Conservation (phyloP, 2,329 filamentous ascomycete species). For the Rutstroemia sp. region DNA sequence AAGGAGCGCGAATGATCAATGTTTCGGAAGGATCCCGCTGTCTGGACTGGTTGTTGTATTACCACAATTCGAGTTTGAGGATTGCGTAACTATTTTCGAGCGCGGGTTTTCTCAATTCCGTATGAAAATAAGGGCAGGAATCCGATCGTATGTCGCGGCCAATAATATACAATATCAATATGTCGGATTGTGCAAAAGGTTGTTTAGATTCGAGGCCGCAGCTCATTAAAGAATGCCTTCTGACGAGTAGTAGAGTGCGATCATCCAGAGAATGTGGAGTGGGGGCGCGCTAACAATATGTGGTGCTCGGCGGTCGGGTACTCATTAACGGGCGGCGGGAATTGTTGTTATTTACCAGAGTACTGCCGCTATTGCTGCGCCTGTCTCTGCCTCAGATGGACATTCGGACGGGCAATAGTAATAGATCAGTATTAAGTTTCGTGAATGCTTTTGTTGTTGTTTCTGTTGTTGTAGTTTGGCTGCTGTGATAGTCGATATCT, state of each 20-base stretch:
- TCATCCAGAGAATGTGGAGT: constrained; percentile 7
- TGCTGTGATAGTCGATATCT: no score
- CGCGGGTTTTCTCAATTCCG: background rate
- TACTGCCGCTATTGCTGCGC: no score
- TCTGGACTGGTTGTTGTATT: background rate
- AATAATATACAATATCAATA: no score
- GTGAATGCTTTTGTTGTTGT: no score
- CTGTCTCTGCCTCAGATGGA: no score
- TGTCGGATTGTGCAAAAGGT: background rate
- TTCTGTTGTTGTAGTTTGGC: no score
- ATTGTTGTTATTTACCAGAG: no score
- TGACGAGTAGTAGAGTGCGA: background rate
- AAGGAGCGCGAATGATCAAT: constrained; percentile 1
- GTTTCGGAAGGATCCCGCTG: constrained; percentile 4
- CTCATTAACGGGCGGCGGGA: background rate
- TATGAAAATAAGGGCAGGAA: background rate
- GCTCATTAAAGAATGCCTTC: background rate
- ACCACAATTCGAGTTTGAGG: constrained; percentile 1
- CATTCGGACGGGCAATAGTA: no score
- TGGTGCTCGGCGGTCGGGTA: background rate
- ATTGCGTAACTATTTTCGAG: background rate
- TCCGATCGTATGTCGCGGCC: no score
- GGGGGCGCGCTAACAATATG: constrained; percentile 1
- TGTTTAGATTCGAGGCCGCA: background rate
- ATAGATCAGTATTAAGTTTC: no score